phyloP scores from a whole-genome alignment of 768 basidiomycete species.

The Rubroboletus satanas region DNA sequence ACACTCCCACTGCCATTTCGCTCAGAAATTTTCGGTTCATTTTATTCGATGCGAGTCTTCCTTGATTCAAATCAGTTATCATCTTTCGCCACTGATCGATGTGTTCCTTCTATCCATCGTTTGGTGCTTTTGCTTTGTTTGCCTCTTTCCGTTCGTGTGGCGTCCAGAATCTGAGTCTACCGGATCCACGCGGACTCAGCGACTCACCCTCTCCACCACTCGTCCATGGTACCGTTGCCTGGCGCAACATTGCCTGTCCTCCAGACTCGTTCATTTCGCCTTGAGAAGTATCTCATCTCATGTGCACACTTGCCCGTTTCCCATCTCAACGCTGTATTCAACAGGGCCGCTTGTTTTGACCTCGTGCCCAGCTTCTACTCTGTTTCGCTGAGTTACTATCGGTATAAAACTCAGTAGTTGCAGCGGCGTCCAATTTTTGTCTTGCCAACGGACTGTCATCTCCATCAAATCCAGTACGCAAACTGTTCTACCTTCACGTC shows the following conservation, averaged over 20 bases:
- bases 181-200: constrained; percentile 28
- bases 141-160: constrained; percentile 13
- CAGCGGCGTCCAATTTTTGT: constrained; percentile 36
- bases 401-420: constrained; percentile 38
- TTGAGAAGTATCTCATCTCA: constrained; percentile 16
- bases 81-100: constrained; percentile 14
- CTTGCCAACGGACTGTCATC: constrained; percentile 36
- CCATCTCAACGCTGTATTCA: constrained; percentile 24
- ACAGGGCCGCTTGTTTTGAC: constrained; percentile 33
- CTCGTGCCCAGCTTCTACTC: constrained; percentile 37
- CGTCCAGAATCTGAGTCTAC: constrained; percentile 18
- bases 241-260: constrained; percentile 6
- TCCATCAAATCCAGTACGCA: constrained; percentile 23
- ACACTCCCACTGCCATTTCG: constrained; percentile 19
- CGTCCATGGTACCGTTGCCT: constrained; percentile 1
- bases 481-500: constrained; percentile 8
- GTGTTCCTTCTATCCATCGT: constrained; percentile 9
- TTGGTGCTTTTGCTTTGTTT: constrained; percentile 11
- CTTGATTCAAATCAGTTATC: constrained; percentile 17
- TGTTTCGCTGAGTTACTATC: constrained; percentile 40
- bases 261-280: constrained; percentile 10
- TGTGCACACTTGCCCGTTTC: constrained; percentile 14
- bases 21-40: constrained; percentile 16
- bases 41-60: constrained; percentile 14
- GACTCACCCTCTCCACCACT: constrained; percentile 12